Conservation (phyloP, 2,329 filamentous ascomycete species). For the Sporothrix euskadiensis region DNA sequence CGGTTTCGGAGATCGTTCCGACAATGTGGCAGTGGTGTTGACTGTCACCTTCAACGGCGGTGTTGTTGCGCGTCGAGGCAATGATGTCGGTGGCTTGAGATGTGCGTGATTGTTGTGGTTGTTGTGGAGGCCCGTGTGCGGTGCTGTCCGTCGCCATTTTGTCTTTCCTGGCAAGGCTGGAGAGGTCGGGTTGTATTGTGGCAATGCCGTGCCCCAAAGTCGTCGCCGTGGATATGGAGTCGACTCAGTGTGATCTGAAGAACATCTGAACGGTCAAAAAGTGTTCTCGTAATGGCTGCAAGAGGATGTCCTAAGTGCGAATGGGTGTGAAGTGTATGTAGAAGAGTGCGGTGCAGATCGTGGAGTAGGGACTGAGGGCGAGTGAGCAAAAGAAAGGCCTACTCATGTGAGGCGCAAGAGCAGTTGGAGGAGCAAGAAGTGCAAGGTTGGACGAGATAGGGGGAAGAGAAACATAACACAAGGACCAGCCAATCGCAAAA, state of each 20-base stretch:
- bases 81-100: background rate
- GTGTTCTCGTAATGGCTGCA: background rate
- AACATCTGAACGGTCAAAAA: conserved; percentile 5
- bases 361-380: background rate
- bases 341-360: conserved; percentile 4
- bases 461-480: background rate
- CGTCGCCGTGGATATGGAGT: background rate
- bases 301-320: background rate
- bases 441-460: conserved; percentile 11
- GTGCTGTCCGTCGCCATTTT: conserved; percentile 11
- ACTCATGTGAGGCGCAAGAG: background rate
- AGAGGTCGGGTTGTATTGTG: background rate
- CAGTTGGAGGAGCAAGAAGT: background rate
- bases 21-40: background rate
- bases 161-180: background rate
- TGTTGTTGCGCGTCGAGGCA: background rate
- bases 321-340: background rate
- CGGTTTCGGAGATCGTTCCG: background rate
- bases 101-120: background rate
- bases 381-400: background rate
- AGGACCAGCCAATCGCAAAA: conserved; percentile 4
- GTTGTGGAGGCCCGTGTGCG: conserved; percentile 10
- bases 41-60: background rate
- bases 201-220: background rate
- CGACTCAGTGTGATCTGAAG: background rate